These are phyloP conservation scores for Botrytis elliptica DNA, from an alignment of 2,329 filamentous ascomycete genomes.

Conservation along the genomic window DNA sequence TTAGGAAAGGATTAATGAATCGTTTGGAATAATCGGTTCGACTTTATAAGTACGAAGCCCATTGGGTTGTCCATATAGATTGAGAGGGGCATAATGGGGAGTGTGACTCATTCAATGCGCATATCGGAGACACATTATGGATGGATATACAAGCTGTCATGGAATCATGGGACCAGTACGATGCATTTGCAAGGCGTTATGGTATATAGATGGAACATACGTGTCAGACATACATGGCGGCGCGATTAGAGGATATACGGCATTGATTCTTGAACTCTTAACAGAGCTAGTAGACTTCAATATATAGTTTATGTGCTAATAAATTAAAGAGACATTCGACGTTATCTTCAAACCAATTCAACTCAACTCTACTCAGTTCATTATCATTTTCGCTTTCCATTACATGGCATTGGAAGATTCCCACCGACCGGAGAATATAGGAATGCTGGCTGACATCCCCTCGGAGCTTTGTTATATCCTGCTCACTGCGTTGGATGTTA, in stretches of 20 bases:
- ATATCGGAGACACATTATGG: not conserved
- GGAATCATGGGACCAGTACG: not conserved
- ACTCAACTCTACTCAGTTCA: not conserved
- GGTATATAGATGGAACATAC: constrained; percentile 10
- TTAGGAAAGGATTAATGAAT: constrained; percentile 63
- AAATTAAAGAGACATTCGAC: not conserved
- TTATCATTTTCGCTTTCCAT: not conserved
- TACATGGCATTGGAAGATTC: not conserved
- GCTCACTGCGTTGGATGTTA: not conserved
- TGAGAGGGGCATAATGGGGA: not conserved
- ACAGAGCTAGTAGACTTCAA: not conserved
- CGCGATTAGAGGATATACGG: not conserved
- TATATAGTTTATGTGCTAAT: constrained; percentile 10
- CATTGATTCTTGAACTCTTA: not conserved
- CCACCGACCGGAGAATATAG: not conserved
- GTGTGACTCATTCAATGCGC: not conserved
- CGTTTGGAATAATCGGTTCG: constrained; percentile 25
- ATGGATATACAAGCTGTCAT: constrained; percentile 2
- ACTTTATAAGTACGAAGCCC: not conserved
- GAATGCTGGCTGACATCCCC: not conserved
- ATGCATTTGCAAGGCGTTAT: constrained; percentile 11
- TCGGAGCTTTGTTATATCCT: not conserved
- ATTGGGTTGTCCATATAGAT: not conserved
- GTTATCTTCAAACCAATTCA: constrained; percentile 2
- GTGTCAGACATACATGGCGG: constrained; percentile 10